Conservation (phyloP, 202 grass and related monocot species). For the Carex sylvatica region DNA sequence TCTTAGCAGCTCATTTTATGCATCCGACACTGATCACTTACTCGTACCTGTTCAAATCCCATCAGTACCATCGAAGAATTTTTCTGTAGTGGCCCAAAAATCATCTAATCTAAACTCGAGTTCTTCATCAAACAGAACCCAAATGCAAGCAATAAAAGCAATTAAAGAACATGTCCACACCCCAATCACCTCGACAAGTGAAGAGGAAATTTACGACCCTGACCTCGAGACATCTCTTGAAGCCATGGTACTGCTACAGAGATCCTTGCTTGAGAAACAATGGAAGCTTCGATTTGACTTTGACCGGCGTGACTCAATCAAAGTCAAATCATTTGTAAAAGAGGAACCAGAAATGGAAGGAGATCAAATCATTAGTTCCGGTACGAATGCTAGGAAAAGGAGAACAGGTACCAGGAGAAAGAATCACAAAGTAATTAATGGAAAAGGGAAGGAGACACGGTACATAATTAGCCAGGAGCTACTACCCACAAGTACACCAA, state of each 20-base stretch:
- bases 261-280: constrained; percentile 97
- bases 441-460: constrained; percentile 10
- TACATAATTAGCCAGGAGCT: constrained; percentile 67
- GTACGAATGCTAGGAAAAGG: constrained; percentile 59
- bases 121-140: constrained; percentile 33
- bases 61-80: constrained; percentile 18
- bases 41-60: constrained; percentile 34
- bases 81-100: constrained; percentile 41
- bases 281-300: constrained; percentile 80
- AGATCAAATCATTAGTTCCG: constrained; percentile 47
- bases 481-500: constrained; percentile 43
- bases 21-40: constrained; percentile 49
- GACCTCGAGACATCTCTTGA: constrained; percentile 63
- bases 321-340: constrained; percentile 8
- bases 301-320: constrained; percentile 24
- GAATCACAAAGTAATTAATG: constrained; percentile 27
- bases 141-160: constrained; percentile 62
- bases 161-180: constrained; percentile 52
- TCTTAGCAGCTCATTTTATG: constrained; percentile 52
- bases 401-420: constrained; percentile 51
- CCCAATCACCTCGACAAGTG: background rate
- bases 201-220: constrained; percentile 14
- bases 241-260: constrained; percentile 68
- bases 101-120: constrained; percentile 37
- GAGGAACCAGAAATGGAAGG: background rate